Base-by-base conservation (phyloP, 2,329 filamentous ascomycete species). In the Aspergillus viridinutans region DNA sequence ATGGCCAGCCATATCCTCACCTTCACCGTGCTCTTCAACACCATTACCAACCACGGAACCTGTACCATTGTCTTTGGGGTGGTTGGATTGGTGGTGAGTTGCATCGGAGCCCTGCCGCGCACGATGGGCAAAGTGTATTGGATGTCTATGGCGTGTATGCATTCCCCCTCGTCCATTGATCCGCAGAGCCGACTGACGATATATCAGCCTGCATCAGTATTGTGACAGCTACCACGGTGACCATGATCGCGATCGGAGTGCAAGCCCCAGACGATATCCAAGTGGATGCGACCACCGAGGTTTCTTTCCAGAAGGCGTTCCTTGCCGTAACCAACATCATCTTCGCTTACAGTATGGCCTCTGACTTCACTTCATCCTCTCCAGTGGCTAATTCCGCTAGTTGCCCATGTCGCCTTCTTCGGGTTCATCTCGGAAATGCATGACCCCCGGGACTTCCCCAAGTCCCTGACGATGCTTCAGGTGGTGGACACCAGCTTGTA, bases 1-100 rank as follows among this genome's bases (percentile, higher is more conserved):
- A 85, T 87, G 71, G 86, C 82, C 26, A 88, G 86, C n/a, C 88
- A 90, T 72, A 80, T 88, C 54, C 74, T 90, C 57, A 88, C 85
- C 0, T 89, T 89, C 59, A 81, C 81, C 29, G 86, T 90, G 63
- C 83, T 86, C 65, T 82, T 89, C 71, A 85, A 85, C 63, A 84
- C 81, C 50, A 76, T 90, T 47, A 85, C 85, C 6, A 72, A 83
- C 3, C 81, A 87, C 58, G 82, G 78, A 0, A 79, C 81, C 1
- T 90, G 86, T 71, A 85, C 84, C 3, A 82, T 89, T 53, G 75
- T 84, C 2, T 89, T 84, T 73, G 82, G 79, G 10, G 76, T 85
- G n/a, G 74, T 85, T 4, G 85, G 84, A 0, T 62, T 86, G 57
- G 66, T 80, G 2, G 66, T 89, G 7, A 86, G 83, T 62, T 83